Percentiles rank a stretch among this genome's conserved stretches.
Evolutionary conservation across 2,329 filamentous ascomycete genomes (phyloP).

Genomic region (Botrytis hyacinthi): DNA sequence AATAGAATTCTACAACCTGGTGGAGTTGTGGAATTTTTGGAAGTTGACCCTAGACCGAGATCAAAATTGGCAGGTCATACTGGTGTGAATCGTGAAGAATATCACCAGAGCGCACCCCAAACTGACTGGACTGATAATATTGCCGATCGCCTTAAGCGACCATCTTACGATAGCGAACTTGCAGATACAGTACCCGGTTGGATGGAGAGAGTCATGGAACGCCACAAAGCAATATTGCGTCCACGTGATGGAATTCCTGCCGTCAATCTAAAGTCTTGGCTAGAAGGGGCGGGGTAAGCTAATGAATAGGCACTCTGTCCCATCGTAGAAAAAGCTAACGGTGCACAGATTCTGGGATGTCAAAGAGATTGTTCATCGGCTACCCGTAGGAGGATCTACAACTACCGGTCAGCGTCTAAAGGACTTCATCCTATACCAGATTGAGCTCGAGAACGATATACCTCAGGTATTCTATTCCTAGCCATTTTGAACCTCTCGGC

Average conservation of each 20-base stretch:
- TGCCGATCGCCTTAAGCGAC: conserved; percentile 31
- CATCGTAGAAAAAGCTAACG: conserved; percentile 17
- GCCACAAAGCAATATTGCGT: conserved; percentile 32
- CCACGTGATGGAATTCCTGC: conserved; percentile 35
- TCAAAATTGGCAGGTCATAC: conserved; percentile 9
- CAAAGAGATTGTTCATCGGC: conserved; percentile 31
- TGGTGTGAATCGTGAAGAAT: conserved; percentile 1
- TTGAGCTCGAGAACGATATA: conserved; percentile 24
- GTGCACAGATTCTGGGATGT: conserved; percentile 36
- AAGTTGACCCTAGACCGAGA: conserved; percentile 36
- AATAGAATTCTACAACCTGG: conserved; percentile 34
- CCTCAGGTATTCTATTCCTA: conserved; percentile 10
- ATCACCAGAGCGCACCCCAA: conserved; percentile 28
- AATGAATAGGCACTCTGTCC: background rate
- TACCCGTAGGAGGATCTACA: conserved; percentile 29
- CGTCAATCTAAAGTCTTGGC: conserved; percentile 34
- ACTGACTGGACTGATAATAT: conserved; percentile 35
- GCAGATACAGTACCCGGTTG: conserved; percentile 32
- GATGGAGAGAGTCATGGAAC: conserved; percentile 32
- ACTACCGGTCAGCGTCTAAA: conserved; percentile 5
- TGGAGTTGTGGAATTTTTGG: conserved; percentile 37
- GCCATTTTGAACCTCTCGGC: background rate
- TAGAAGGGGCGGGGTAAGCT: conserved; percentile 36
- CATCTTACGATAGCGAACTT: conserved; percentile 30
- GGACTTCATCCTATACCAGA: conserved; percentile 19